A percentile compares a stretch with the other conserved stretches of the same genome.
Conservation (phyloP, 495 filamentous ascomycete genomes). For the Monascus purpureus region DNA sequence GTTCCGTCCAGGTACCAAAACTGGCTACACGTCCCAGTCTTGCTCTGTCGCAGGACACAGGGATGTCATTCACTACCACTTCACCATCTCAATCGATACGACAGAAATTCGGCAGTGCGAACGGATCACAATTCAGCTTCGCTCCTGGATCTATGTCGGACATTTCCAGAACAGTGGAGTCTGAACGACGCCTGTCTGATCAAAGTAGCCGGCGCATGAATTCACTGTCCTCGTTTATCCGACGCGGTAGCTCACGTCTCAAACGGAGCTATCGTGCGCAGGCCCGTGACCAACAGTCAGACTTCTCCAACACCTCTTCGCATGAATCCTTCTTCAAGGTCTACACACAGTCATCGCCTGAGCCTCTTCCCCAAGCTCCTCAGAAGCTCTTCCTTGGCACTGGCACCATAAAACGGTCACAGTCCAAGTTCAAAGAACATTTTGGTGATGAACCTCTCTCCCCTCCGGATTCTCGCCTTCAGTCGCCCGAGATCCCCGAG, state of each 20-base stretch:
- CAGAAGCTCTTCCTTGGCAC: conserved; percentile 33
- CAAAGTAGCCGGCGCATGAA: conserved; percentile 26
- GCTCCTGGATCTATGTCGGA: conserved; percentile 30
- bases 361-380: conserved; percentile 21
- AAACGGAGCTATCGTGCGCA: conserved; percentile 45
- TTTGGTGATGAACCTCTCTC: conserved; percentile 73
- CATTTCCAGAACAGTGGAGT: conserved; percentile 24
- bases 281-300: conserved; percentile 34
- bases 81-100: conserved; percentile 40
- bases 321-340: conserved; percentile 58
- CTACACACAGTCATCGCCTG: conserved; percentile 21
- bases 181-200: conserved; percentile 34
- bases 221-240: conserved; percentile 59
- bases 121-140: conserved; percentile 40
- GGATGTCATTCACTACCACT: conserved; percentile 39
- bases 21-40: conserved; percentile 20
- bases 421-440: conserved; percentile 88
- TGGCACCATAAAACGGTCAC: conserved; percentile 55
- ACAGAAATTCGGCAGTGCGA: conserved; percentile 36
- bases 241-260: conserved; percentile 43
- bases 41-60: conserved; percentile 27
- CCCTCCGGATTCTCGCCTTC: conserved; percentile 65
- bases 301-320: conserved; percentile 67
- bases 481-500: conserved; percentile 42
- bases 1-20: conserved; percentile 21